Base-by-base conservation (phyloP, 139 green algal genomes). In the Micromonas commoda region DNA sequence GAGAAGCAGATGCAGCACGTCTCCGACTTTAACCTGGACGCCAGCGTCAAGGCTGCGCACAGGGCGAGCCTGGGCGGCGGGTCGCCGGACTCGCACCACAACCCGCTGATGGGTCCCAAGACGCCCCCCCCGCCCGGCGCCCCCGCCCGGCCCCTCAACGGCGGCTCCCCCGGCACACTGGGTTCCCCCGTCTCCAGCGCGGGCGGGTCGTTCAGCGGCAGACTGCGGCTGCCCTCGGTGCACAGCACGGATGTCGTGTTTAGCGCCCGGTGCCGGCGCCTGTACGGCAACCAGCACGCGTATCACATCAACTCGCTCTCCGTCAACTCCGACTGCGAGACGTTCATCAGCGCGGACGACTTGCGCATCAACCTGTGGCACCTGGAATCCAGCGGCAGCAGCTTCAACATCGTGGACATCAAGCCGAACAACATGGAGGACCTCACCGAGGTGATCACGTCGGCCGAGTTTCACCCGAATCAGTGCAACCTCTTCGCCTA, bases 271-370 rank as follows among this genome's bases (percentile, higher is more conserved):
- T 93, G 88, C 75, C 88, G 91, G 77, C 87, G 89, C 6, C 67
- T 90, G 5, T 99, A 90, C 74, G 79, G 87, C 24, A 97, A 97
- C 80, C 96, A 93, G 34, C 96, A 99, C 88, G 91, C 92, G 2
- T 99, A 99, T 88, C 94, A 99, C 90, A 97, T 99, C 82, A 98
- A 99, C 88, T 94, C 87, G 33, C 90, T 98, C 34, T 90, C 89
- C 0, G 80, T 86, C 32, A 87, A 87, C 57, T 91, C 87, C 77
- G 96, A 99, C 85, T 81, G 92, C 72, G 92, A 96, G 81, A 99
- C 94, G 9, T 99, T 97, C 86, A 88, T 99, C 45, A 94, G 85
- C n/a, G 87, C 91, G 0, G 93, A 98, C 68, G 93, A 98, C 83
- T 86, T 98, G 80, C 86, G 92, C 35, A 86, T 98, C 69, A 94